phyloP scores from a whole-genome alignment of 176 grass and related monocot species.

The Olyra latifolia region DNA sequence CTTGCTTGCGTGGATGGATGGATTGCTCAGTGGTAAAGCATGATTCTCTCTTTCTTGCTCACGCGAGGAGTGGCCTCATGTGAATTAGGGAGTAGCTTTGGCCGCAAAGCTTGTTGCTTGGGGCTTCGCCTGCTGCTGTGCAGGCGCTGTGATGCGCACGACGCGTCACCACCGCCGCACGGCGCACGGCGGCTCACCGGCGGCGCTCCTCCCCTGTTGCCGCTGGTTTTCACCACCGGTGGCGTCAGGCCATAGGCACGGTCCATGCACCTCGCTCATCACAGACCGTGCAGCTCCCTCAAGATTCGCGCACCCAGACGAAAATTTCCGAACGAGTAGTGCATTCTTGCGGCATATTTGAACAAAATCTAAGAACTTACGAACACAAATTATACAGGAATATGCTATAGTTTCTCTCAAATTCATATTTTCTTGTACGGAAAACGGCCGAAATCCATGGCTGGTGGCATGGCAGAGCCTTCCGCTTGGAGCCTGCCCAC shows the following conservation, averaged over 20 bases:
- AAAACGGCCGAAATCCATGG: neutral
- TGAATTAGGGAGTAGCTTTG: neutral
- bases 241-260: neutral
- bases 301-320: neutral
- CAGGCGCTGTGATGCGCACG: too few relatives aligned
- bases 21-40: neutral
- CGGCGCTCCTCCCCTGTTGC: neutral
- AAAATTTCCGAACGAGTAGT: neutral
- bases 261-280: neutral
- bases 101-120: neutral
- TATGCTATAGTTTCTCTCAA: neutral
- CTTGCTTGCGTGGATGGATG: neutral
- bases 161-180: neutral
- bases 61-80: neutral
- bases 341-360: neutral
- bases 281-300: neutral
- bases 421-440: neutral
- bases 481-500: neutral
- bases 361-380: neutral
- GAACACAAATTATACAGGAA: neutral
- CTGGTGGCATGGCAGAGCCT: neutral
- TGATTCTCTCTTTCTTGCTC: neutral
- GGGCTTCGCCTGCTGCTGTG: neutral
- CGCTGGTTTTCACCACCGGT: neutral
- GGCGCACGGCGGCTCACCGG: slow-evolving; percentile 14